phyloP scores from a whole-genome alignment of 2,329 filamentous ascomycete species.

The Aspergillus ruber region DNA sequence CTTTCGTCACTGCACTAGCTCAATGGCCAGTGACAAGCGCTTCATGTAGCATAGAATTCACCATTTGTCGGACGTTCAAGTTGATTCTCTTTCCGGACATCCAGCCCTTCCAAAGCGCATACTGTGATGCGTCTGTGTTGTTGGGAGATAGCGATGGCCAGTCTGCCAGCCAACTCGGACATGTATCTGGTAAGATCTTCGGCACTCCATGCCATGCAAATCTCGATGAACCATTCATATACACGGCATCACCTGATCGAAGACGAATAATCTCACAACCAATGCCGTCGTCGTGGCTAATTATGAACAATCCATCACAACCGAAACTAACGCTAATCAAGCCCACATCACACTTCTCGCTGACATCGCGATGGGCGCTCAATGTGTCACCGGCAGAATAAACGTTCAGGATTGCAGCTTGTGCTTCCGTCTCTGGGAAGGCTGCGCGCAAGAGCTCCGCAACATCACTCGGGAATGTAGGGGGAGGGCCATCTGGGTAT shows the following conservation, averaged over 20 bases:
- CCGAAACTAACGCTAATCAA: constrained; percentile 83
- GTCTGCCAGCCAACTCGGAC: constrained; percentile 63
- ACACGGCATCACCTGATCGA: constrained; percentile 78
- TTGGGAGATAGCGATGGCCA: constrained; percentile 59
- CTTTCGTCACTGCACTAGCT: background rate
- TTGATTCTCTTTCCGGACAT: constrained; percentile 85
- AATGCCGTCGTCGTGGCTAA: constrained; percentile 55
- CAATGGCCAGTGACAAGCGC: background rate
- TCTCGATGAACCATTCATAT: constrained; percentile 75
- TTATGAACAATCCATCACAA: constrained; percentile 83
- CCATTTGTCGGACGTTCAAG: constrained; percentile 87
- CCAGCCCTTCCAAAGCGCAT: constrained; percentile 73
- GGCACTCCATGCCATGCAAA: constrained; percentile 96
- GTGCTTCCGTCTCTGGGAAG: constrained; percentile 70
- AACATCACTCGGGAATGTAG: constrained; percentile 68
- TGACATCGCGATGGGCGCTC: constrained; percentile 89
- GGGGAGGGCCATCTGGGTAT: constrained; percentile 65
- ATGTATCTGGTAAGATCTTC: constrained; percentile 72
- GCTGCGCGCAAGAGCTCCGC: constrained; percentile 59
- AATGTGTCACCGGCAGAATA: constrained; percentile 88
- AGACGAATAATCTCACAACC: constrained; percentile 54
- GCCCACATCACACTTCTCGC: constrained; percentile 70
- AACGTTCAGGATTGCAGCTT: constrained; percentile 91
- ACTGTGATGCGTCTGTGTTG: constrained; percentile 37
- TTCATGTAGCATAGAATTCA: constrained; percentile 34